These are phyloP conservation scores for Termitomyces sp. DNA, from an alignment of 768 basidiomycete genomes.

Conservation along the genomic window DNA sequence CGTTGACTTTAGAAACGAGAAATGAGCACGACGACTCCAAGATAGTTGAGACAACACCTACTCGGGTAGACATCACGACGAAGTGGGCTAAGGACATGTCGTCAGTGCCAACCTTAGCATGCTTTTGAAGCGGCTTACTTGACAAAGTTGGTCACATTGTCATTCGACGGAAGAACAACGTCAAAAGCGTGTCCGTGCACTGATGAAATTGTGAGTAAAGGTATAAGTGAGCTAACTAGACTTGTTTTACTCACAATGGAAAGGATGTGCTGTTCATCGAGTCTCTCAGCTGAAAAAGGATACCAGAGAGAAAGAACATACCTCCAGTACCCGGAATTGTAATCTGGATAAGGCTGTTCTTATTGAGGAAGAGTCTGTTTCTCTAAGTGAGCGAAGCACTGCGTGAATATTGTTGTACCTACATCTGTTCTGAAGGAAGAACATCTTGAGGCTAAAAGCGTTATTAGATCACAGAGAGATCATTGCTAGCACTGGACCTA, in stretches of 20 bases:
- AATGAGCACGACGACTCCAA: background rate
- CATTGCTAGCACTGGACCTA: background rate
- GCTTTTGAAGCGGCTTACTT: slow-evolving; percentile 14
- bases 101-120: background rate
- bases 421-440: slow-evolving; percentile 34
- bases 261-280: slow-evolving; percentile 21
- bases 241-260: slow-evolving; percentile 22
- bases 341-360: slow-evolving; percentile 19
- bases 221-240: no score
- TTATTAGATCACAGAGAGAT: background rate
- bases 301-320: slow-evolving; percentile 1
- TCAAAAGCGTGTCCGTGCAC: slow-evolving; percentile 31
- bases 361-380: slow-evolving; percentile 10
- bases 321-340: slow-evolving; percentile 31
- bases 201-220: background rate
- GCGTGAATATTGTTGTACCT: background rate
- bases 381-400: background rate
- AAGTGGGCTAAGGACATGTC: slow-evolving; percentile 16
- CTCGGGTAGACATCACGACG: slow-evolving; percentile 23
- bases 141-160: slow-evolving; percentile 23
- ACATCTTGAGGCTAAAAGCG: slow-evolving; percentile 34
- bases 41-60: slow-evolving; percentile 5
- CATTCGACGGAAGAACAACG: slow-evolving; percentile 21
- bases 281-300: background rate
- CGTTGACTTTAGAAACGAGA: slow-evolving; percentile 22